Conservation (phyloP, 768 basidiomycete species). For the Crucibulum laeve region DNA sequence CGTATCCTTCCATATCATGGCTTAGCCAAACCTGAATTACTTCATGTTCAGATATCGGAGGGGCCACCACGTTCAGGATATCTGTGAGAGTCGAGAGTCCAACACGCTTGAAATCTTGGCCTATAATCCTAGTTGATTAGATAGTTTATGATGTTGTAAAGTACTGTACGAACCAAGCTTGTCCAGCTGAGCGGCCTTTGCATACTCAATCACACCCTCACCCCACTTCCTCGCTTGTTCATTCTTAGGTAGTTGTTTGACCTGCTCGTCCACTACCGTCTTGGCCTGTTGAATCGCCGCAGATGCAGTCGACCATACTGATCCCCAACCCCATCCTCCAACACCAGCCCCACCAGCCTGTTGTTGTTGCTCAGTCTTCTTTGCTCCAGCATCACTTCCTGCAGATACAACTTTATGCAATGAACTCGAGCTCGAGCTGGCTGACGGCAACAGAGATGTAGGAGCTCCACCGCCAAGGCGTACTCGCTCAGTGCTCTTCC, state of each 20-base stretch:
- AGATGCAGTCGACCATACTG: constrained; percentile 85
- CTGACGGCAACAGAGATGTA: constrained; percentile 33
- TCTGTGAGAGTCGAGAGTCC: constrained; percentile 88
- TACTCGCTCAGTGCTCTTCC: constrained; percentile 76
- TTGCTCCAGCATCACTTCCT: constrained; percentile 9
- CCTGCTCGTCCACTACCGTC: constrained; percentile 88
- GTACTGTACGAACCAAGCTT: constrained; percentile 62
- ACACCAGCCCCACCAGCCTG: constrained; percentile 12
- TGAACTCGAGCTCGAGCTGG: constrained; percentile 37
- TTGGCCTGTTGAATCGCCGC: constrained; percentile 85
- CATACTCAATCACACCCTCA: constrained; percentile 81
- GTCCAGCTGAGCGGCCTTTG: constrained; percentile 86
- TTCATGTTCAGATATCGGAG: constrained; percentile 97
- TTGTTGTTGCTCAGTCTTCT: constrained; percentile 18
- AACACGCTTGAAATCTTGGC: constrained; percentile 84
- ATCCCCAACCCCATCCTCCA: constrained; percentile 80
- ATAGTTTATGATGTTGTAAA: not conserved
- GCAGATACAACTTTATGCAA: constrained; percentile 17
- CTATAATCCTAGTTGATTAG: constrained; percentile 30
- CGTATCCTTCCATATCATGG: constrained; percentile 96
- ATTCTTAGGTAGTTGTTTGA: constrained; percentile 80
- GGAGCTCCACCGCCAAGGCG: constrained; percentile 50
- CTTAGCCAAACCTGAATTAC: constrained; percentile 94
- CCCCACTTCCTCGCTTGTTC: constrained; percentile 89
- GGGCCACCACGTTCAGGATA: constrained; percentile 93